Evolutionary conservation across 2,329 filamentous ascomycete genomes (phyloP).

Genomic region (Zarea fungicola): DNA sequence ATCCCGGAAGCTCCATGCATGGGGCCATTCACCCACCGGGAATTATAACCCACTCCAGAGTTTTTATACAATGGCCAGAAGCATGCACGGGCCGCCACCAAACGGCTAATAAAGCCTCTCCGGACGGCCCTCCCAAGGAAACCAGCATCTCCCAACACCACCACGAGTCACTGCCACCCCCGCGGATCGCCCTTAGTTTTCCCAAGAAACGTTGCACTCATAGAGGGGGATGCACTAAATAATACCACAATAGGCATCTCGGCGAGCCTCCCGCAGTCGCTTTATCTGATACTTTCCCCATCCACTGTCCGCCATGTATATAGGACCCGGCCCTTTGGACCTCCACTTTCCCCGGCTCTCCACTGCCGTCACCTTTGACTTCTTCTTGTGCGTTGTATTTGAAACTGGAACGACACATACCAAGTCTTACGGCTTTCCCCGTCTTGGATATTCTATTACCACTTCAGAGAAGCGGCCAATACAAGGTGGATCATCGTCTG

Average conservation of each 20-base stretch:
- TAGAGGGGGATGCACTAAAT: neutral
- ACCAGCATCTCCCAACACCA: neutral
- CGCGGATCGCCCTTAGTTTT: neutral
- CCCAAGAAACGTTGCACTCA: slow-evolving; percentile 11
- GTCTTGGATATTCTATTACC: too few species aligned
- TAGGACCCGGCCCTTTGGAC: neutral
- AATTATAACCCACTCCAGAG: too few species aligned
- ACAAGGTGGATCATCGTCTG: neutral
- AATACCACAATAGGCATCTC: slow-evolving; percentile 10
- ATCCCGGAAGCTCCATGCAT: too few species aligned
- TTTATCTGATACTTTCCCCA: neutral
- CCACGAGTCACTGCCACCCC: neutral
- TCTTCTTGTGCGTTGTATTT: too few species aligned
- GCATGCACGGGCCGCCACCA: neutral
- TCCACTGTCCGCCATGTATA: slow-evolving; percentile 6
- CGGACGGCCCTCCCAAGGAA: neutral
- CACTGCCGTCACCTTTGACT: too few species aligned
- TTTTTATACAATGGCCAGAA: too few species aligned
- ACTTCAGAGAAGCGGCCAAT: too few species aligned
- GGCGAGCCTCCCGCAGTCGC: neutral
- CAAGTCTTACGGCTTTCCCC: too few species aligned
- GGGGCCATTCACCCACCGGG: too few species aligned
- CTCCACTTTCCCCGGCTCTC: neutral
- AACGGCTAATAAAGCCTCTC: too few species aligned
- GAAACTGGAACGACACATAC: too few species aligned